Percentiles rank a stretch among this genome's conserved stretches.
These are phyloP conservation scores for Fraxinus sp. DNA, from an alignment of 305 asterid species.

Conservation along the genomic window DNA sequence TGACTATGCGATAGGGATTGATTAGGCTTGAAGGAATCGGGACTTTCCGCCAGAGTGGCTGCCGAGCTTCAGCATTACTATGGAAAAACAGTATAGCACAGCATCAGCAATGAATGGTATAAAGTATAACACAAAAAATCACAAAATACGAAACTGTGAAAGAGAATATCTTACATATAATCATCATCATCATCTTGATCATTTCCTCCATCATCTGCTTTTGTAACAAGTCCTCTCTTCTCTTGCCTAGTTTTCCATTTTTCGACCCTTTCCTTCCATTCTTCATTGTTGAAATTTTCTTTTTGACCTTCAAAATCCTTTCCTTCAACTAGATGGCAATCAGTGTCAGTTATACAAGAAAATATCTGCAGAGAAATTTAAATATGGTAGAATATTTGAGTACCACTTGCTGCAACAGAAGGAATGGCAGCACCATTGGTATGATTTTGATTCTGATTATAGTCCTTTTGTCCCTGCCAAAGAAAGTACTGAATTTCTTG, in stretches of 20 bases:
- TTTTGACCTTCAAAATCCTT: slow-evolving; percentile 65
- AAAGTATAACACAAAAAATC: not conserved
- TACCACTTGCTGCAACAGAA: slow-evolving; percentile 67
- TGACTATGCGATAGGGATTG: slow-evolving; percentile 80
- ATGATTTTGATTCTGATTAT: slow-evolving; percentile 33
- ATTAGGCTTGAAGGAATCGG: slow-evolving; percentile 72
- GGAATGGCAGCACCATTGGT: slow-evolving; percentile 35
- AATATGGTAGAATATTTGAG: not conserved
- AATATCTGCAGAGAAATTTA: not conserved
- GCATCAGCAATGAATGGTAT: not conserved
- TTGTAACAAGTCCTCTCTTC: slow-evolving; percentile 62
- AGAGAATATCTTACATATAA: slow-evolving; percentile 42
- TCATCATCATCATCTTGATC: slow-evolving; percentile 56
- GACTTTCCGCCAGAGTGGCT: slow-evolving; percentile 82
- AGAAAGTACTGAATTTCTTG: not conserved
- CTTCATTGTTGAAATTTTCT: slow-evolving; percentile 49
- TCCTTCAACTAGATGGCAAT: slow-evolving; percentile 40
- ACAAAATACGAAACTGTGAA: not conserved
- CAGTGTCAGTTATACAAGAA: not conserved
- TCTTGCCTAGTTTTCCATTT: slow-evolving; percentile 79
- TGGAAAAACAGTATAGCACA: not conserved
- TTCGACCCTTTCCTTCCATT: slow-evolving; percentile 78
- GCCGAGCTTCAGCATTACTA: slow-evolving; percentile 82
- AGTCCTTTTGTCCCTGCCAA: slow-evolving; percentile 51
- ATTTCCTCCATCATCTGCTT: slow-evolving; percentile 42